phyloP scores from a whole-genome alignment of 306 rosid species.

The Arachis hypogaea region DNA sequence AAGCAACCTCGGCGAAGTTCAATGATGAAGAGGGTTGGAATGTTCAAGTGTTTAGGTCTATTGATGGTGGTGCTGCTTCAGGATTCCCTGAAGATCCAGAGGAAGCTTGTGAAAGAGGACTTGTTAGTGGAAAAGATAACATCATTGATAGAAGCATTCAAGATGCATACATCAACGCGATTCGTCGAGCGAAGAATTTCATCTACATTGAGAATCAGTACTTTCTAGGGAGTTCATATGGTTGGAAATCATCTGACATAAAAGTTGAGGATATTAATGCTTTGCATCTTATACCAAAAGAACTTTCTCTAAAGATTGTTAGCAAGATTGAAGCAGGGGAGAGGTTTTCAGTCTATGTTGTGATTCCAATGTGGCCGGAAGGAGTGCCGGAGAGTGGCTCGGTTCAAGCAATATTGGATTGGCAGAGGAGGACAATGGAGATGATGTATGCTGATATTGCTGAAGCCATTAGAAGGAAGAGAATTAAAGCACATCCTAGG shows the following conservation, averaged over 20 bases:
- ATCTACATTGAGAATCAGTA: slow-evolving; percentile 92
- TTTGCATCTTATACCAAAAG: slow-evolving; percentile 81
- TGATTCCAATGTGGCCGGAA: slow-evolving; percentile 96
- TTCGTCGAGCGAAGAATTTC: slow-evolving; percentile 75
- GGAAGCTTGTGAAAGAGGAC: slow-evolving; percentile 53
- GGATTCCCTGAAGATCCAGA: slow-evolving; percentile 64
- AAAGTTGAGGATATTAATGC: slow-evolving; percentile 70
- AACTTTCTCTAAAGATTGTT: slow-evolving; percentile 76
- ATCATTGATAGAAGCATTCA: slow-evolving; percentile 77
- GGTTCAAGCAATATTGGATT: slow-evolving; percentile 82
- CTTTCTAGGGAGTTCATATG: slow-evolving; percentile 87
- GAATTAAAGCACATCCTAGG: slow-evolving; percentile 43
- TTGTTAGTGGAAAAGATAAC: slow-evolving; percentile 76
- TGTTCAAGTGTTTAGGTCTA: slow-evolving; percentile 83
- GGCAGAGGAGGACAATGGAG: slow-evolving; percentile 85
- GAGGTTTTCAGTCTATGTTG: slow-evolving; percentile 70
- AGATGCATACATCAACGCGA: slow-evolving; percentile 81
- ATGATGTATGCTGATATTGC: slow-evolving; percentile 85
- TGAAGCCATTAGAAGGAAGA: slow-evolving; percentile 57
- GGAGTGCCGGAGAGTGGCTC: slow-evolving; percentile 82
- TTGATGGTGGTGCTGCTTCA: slow-evolving; percentile 75
- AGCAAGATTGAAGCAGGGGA: slow-evolving; percentile 85
- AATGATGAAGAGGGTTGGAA: slow-evolving; percentile 60
- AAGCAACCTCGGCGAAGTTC: slow-evolving; percentile 10
- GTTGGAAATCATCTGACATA: slow-evolving; percentile 61